Evolutionary conservation across 441 rosid genomes (phyloP), one percentile per base, ranked within the genome.

Genomic region (Dalechampia spathulata): DNA sequence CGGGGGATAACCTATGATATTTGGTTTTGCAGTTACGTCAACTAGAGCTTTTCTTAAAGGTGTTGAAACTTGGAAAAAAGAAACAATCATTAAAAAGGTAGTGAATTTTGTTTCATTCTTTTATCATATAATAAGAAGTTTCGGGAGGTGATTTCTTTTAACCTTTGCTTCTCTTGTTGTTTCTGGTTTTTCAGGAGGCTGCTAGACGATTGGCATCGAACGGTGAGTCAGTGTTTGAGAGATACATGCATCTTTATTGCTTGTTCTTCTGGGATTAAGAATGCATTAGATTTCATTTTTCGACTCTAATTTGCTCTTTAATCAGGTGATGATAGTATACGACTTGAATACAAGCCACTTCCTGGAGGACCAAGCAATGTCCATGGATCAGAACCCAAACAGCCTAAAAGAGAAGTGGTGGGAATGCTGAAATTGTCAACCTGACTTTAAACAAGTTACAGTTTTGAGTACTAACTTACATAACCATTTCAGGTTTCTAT

Each of bases 51-150:
- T 82, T 55, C 41, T 68, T 52, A 81, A 65, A 71, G 87, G 87
- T 21, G 65, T 76, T 46, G 74, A 72, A 58, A 78, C 84, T 17
- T 82, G 87, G 87, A 76, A 78, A 64, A 82, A 62, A 30, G 84
- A 82, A 67, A 72, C 84, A 51, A 66, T 72, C 1, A 43, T 69
- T 11, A 71, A 72, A 61, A 55, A 60, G 77, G 83, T 72, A 52
- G 54, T 52, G 4, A 15, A 20, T 7, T 3, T 0, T 10, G 22
- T 60, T 5, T 32, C 10, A 22, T 47, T 37, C 8, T 49, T 30
- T 30, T 8, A 30, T 30, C 34, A 30, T 38, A 27, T 14, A 23
- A 8, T 22, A 22, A 34, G 28, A 3, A 47, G 25, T 27, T 55
- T 39, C 8, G 11, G 6, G 14, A 0, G 8, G 20, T 44, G 7